phyloP scores from a whole-genome alignment of 1,284 basidiomycete species.

The Austroboletus novae-zelandiae region DNA sequence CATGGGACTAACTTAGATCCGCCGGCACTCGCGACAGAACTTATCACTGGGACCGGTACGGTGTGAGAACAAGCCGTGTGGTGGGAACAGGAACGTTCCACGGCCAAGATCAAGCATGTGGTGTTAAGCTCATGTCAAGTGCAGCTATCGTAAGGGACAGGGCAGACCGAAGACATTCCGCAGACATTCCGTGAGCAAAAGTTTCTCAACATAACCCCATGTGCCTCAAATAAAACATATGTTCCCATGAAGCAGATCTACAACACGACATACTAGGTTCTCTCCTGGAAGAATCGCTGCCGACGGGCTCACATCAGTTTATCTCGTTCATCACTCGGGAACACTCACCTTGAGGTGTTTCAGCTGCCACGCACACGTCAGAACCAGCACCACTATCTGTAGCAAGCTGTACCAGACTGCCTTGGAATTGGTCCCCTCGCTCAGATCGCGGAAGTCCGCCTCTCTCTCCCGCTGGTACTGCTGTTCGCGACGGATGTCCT shows the following conservation, averaged over 20 bases:
- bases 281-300: constrained; percentile 86
- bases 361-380: constrained; percentile 91
- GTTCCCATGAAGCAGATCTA: constrained; percentile 5
- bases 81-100: constrained; percentile 5
- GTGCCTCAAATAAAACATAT: constrained; percentile 3
- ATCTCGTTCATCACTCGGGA: constrained; percentile 1
- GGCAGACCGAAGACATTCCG: not conserved
- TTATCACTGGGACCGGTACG: constrained; percentile 15
- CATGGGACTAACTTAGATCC: constrained; percentile 1
- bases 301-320: constrained; percentile 11
- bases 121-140: constrained; percentile 3
- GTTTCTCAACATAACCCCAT: not conserved
- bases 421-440: constrained; percentile 83
- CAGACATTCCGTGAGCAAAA: not conserved
- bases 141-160: not conserved
- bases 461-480: constrained; percentile 98
- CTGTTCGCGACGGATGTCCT: constrained; percentile 93
- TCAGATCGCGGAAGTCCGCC: constrained; percentile 85
- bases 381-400: constrained; percentile 84
- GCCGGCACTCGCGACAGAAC: not conserved
- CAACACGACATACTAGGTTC: constrained; percentile 65
- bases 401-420: constrained; percentile 92
- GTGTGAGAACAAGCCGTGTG: constrained; percentile 1
- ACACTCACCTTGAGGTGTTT: constrained; percentile 80
- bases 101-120: constrained; percentile 7